Conservation (phyloP, 2,329 filamentous ascomycete species). For the Botryotinia calthae region DNA sequence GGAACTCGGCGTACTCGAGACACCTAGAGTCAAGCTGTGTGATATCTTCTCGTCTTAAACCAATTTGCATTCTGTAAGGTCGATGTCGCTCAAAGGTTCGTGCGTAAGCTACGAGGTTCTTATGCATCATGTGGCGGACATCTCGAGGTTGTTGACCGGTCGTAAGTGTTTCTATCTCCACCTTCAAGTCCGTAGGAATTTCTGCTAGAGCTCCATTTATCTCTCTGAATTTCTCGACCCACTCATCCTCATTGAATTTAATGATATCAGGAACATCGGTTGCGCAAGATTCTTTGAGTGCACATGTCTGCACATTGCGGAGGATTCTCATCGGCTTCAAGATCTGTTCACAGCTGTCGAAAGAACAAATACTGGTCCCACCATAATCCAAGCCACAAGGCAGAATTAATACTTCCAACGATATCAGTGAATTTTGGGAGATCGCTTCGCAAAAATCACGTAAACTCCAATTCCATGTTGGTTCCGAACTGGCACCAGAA, state of each 20-base stretch:
- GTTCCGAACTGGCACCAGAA: neutral
- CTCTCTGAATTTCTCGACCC: neutral
- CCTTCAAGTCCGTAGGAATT: neutral
- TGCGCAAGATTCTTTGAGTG: neutral
- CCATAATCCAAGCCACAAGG: neutral
- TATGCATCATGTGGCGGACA: slow-evolving; percentile 13
- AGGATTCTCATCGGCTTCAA: slow-evolving; percentile 8
- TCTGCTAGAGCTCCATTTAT: neutral
- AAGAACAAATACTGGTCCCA: neutral
- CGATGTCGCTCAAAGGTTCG: slow-evolving; percentile 18
- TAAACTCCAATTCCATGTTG: neutral
- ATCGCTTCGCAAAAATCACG: neutral
- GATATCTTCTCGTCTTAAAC: slow-evolving; percentile 10
- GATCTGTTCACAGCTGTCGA: neutral
- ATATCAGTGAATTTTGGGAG: neutral
- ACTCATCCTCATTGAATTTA: neutral
- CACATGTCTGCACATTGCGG: neutral
- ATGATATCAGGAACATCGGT: slow-evolving; percentile 11
- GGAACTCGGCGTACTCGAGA: neutral
- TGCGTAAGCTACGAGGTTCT: slow-evolving; percentile 12
- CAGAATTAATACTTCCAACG: neutral
- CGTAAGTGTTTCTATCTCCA: neutral
- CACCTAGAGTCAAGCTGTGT: neutral
- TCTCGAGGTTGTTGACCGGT: neutral
- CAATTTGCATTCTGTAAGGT: slow-evolving; percentile 19